Conservation (phyloP, 805 yeast genomes). For the Metschnikowia corniflorae region DNA sequence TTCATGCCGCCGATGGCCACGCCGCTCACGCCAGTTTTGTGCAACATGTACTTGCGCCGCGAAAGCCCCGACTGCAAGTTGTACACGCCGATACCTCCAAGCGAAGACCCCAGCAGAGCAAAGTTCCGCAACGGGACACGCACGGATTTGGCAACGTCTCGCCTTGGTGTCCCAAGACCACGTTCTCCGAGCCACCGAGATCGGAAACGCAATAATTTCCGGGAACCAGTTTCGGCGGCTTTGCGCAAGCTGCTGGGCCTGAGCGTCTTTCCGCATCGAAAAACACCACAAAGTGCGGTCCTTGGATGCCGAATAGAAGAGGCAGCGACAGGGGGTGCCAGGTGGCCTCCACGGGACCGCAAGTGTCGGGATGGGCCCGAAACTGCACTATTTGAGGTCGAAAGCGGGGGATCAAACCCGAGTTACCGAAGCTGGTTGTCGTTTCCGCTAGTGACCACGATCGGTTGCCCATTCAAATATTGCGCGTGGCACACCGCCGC, state of each 20-base stretch:
- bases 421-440: slow-evolving; percentile 87
- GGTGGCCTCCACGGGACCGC: slow-evolving; percentile 96
- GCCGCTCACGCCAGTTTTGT: slow-evolving; percentile 77
- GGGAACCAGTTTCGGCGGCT: slow-evolving; percentile 57
- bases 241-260: slow-evolving; percentile 90
- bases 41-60: slow-evolving; percentile 66
- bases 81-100: slow-evolving; percentile 80
- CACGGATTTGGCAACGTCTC: slow-evolving; percentile 70
- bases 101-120: slow-evolving; percentile 83
- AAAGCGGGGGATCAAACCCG: slow-evolving; percentile 88
- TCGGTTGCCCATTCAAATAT: slow-evolving; percentile 88
- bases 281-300: slow-evolving; percentile 89
- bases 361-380: slow-evolving; percentile 87
- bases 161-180: slow-evolving; percentile 83
- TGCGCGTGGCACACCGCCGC: slow-evolving; percentile 76
- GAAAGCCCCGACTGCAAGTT: slow-evolving; percentile 89
- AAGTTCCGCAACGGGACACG: slow-evolving; percentile 95
- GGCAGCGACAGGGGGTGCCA: slow-evolving; percentile 78
- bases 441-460: slow-evolving; percentile 83
- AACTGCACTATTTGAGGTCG: slow-evolving; percentile 57
- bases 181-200: slow-evolving; percentile 80
- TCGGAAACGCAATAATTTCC: slow-evolving; percentile 66
- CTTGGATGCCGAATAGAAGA: slow-evolving; percentile 77
- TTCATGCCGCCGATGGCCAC: slow-evolving; percentile 88
- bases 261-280: slow-evolving; percentile 93